These are phyloP conservation scores for Vicia villosa DNA, from an alignment of 306 rosid species.

Conservation along the genomic window DNA sequence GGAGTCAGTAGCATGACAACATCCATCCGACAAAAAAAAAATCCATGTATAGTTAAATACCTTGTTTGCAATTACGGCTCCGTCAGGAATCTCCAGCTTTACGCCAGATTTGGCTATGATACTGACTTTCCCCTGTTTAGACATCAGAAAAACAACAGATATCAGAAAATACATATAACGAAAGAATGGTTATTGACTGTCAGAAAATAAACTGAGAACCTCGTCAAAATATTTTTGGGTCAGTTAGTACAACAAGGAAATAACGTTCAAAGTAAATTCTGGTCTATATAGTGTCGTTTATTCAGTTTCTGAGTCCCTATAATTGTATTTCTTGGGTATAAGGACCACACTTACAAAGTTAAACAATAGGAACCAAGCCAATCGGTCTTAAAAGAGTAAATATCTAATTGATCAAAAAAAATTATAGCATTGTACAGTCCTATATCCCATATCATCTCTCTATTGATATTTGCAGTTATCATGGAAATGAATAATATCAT, in stretches of 20 bases:
- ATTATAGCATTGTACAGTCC: not conserved
- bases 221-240: not conserved
- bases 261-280: not conserved
- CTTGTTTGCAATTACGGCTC: slow-evolving; percentile 62
- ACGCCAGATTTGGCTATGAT: slow-evolving; percentile 60
- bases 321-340: not conserved
- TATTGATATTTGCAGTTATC: not conserved
- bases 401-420: not conserved
- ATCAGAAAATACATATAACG: not conserved
- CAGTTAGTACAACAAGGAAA: slow-evolving; percentile 6
- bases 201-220: slow-evolving; percentile 1
- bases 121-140: slow-evolving; percentile 71
- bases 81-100: slow-evolving; percentile 78
- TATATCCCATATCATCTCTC: not conserved
- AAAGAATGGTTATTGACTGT: not conserved
- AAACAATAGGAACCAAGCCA: not conserved
- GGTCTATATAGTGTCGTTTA: not conserved
- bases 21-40: not conserved
- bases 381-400: not conserved
- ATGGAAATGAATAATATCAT: not conserved
- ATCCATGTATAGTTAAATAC: slow-evolving; percentile 41
- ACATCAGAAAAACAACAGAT: slow-evolving; percentile 29
- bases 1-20: not conserved
- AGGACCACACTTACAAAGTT: not conserved
- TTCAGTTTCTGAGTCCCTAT: not conserved